Percentiles rank a stretch among this genome's conserved stretches.
Evolutionary conservation across 2,329 filamentous ascomycete species (phyloP).

Genomic region (Aspergillus pseudoterreus): DNA sequence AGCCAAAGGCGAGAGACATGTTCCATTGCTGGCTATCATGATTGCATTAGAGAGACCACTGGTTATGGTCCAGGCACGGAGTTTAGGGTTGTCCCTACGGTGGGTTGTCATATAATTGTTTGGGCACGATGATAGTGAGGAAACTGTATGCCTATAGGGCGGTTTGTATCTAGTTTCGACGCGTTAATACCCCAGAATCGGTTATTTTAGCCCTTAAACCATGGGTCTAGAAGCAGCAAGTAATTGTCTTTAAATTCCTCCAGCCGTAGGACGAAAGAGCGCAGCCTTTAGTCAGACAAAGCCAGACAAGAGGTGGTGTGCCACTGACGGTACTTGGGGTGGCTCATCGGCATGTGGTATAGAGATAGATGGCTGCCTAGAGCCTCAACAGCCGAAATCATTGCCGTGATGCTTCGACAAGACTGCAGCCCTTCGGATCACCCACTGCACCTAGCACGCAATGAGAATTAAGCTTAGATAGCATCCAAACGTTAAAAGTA

Average conservation of each 20-base stretch:
- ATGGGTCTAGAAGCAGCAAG: neutral
- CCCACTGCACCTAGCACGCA: slow-evolving; percentile 7
- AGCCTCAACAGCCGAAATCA: slow-evolving; percentile 26
- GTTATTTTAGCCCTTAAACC: neutral
- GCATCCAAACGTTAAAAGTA: slow-evolving; percentile 16
- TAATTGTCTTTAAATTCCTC: neutral
- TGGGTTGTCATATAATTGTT: slow-evolving; percentile 2
- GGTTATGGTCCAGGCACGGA: slow-evolving; percentile 16
- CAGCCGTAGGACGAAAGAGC: neutral
- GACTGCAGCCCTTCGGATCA: slow-evolving; percentile 6
- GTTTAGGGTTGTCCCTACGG: slow-evolving; percentile 14
- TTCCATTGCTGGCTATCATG: neutral
- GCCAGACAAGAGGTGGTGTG: too few relatives aligned
- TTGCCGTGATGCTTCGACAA: slow-evolving; percentile 24
- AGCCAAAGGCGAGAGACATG: neutral
- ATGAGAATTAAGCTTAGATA: slow-evolving; percentile 21
- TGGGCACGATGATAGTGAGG: slow-evolving; percentile 1
- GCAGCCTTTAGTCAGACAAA: neutral
- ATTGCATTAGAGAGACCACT: slow-evolving; percentile 17
- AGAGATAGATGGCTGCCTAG: neutral
- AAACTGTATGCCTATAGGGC: neutral
- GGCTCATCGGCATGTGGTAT: too few relatives aligned
- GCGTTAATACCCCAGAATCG: neutral
- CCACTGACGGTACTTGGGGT: too few relatives aligned
- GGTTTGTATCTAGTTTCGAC: neutral